These are phyloP conservation scores for Rhynchospora tenuis DNA, from an alignment of 176 grass and related monocot species.

Conservation along the genomic window DNA sequence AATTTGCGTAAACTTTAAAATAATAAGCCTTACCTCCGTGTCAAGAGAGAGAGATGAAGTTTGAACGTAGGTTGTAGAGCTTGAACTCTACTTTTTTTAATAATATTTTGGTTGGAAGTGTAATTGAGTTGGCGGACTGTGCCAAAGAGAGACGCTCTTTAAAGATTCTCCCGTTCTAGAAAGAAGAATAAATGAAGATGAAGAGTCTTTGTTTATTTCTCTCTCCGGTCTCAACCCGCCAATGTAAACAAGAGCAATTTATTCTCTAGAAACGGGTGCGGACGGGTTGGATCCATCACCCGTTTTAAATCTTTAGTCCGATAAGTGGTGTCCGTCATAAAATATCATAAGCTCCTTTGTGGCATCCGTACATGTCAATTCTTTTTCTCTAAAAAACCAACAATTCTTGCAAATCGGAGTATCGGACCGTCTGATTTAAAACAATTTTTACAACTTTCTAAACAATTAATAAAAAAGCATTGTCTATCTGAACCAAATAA, in stretches of 20 bases:
- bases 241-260: background rate
- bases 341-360: too few relatives aligned
- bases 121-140: too few relatives aligned
- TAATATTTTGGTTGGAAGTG: too few relatives aligned
- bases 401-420: too few relatives aligned
- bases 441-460: too few relatives aligned
- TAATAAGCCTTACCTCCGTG: background rate
- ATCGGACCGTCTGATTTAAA: too few relatives aligned
- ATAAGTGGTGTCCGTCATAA: background rate
- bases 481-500: too few relatives aligned
- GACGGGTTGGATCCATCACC: background rate
- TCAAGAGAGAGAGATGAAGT: background rate
- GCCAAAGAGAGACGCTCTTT: background rate
- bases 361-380: too few relatives aligned
- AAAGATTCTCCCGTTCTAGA: conserved; percentile 1
- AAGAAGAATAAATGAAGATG: background rate
- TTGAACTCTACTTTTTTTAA: background rate
- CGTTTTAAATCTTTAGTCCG: background rate
- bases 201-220: background rate
- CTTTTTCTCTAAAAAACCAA: too few relatives aligned
- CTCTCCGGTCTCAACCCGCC: background rate
- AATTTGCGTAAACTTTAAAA: background rate
- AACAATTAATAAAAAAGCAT: too few relatives aligned
- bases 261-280: background rate
- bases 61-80: background rate